These are phyloP conservation scores for Ricinus communis DNA, from an alignment of 345 rosid species.

Conservation along the genomic window DNA sequence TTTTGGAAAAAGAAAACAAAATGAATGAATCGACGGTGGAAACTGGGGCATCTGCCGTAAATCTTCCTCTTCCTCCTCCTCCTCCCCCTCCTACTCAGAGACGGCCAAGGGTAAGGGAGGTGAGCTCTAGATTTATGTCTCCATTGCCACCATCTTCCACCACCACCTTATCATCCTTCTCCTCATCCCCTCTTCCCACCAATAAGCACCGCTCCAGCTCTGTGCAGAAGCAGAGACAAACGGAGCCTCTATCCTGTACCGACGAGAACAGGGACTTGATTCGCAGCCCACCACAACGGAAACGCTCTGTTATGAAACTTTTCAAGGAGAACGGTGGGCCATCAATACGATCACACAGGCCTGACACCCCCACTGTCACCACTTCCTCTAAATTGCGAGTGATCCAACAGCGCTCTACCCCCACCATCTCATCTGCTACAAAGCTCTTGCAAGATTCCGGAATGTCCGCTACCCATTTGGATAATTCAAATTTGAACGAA, in stretches of 20 bases:
- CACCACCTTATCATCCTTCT: conserved; percentile 19
- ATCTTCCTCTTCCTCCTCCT: conserved; percentile 32
- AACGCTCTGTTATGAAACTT: conserved; percentile 33
- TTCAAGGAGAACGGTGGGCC: conserved; percentile 34
- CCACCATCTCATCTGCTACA: conserved; percentile 52
- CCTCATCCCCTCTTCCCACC: conserved; percentile 29
- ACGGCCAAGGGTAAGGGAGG: conserved; percentile 80
- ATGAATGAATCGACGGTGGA: conserved; percentile 18
- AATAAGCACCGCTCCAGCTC: conserved; percentile 13
- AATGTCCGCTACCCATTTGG: conserved; percentile 20
- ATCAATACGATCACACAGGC: conserved; percentile 24
- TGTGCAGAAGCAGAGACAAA: conserved; percentile 10
- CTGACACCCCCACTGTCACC: conserved; percentile 33
- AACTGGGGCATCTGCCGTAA: conserved; percentile 6
- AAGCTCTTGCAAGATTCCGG: conserved; percentile 60
- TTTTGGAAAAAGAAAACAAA: not conserved
- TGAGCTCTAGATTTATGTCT: conserved; percentile 82
- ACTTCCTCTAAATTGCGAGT: conserved; percentile 33
- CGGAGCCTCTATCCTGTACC: conserved; percentile 11
- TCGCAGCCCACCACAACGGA: conserved; percentile 20
- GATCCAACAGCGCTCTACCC: conserved; percentile 32
- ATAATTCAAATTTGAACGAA: conserved; percentile 13
- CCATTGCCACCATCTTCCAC: conserved; percentile 39
- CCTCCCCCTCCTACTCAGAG: conserved; percentile 53
- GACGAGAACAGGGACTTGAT: not conserved